Base-by-base conservation (phyloP, 1,284 basidiomycete species). In the Moesziomyces globuligerus region DNA sequence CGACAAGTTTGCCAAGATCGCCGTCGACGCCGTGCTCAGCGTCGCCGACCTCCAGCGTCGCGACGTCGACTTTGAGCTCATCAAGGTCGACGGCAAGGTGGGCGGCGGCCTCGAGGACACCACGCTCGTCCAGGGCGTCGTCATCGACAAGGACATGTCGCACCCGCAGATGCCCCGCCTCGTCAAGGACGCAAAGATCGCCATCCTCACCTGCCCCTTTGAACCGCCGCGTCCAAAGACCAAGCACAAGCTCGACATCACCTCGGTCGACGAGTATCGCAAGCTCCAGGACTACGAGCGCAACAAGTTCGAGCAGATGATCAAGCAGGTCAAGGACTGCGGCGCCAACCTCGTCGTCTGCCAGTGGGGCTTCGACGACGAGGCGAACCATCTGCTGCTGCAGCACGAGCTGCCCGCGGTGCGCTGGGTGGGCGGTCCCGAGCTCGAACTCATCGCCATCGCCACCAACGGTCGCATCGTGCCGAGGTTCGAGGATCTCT, bases 301-400 rank as follows among this genome's bases (percentile, higher is more conserved):
- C 85, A 90, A 91, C 80, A 98, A 95, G 85, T 98, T 98, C 80
- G 87, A 88, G 75, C 90, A 94, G 80, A 98, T 98, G 96, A 98
- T 98, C 85, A 91, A 91, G 84, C 87, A 89, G 81, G 94, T 98
- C 72, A 97, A 98, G 85, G 91, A 97, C 80, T 91, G 93, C n/a
- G 95, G 96, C 28, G 94, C 96, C 24, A 98, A 99, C 84, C 85
- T 99, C 58, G 95, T 98, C 74, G 96, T 99, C 77, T 98, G 95
- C 84, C 96, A 98, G 83, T 99, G 95, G 95, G 95, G 95, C 69
- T 99, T 99, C 83, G 95, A 99, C 81, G 96, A 99, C 83, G 95
- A 98, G 85, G 95, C 95, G 55, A 99, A 99, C 83, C 95, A 98
- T 83, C 79, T 98, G 79, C 85, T 99, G 75, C 93, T 98, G 90